Evolutionary conservation across 495 filamentous ascomycete genomes (phyloP).

Genomic region (Penicillium psychrofluorescens): DNA sequence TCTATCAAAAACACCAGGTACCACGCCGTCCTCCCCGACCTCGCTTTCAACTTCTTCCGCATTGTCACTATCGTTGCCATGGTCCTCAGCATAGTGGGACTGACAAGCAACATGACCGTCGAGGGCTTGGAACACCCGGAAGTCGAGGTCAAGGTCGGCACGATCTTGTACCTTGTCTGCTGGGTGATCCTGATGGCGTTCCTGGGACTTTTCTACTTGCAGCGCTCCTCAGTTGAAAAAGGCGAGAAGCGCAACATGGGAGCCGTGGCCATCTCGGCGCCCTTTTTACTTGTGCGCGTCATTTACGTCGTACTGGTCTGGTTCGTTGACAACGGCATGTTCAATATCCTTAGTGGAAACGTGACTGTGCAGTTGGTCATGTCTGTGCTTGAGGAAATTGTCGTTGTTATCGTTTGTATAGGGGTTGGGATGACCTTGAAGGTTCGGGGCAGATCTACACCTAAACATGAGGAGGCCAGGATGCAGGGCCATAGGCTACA

Average conservation of each 20-base stretch:
- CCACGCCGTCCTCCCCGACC: constrained; percentile 8
- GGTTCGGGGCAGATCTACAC: background rate
- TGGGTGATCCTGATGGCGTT: constrained; percentile 16
- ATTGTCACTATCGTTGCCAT: constrained; percentile 13
- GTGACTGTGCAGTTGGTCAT: constrained; percentile 29
- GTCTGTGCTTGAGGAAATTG: constrained; percentile 31
- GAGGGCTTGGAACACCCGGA: constrained; percentile 10
- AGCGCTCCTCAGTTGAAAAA: constrained; percentile 7
- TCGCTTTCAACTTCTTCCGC: constrained; percentile 13
- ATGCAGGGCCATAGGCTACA: no score
- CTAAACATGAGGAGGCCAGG: background rate
- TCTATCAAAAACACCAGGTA: constrained; percentile 13
- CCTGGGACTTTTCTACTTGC: constrained; percentile 9
- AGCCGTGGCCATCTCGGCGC: constrained; percentile 25
- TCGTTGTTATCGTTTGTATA: constrained; percentile 22
- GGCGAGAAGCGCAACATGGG: constrained; percentile 29
- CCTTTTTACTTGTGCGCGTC: constrained; percentile 34
- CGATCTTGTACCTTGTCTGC: constrained; percentile 20
- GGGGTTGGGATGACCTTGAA: constrained; percentile 27
- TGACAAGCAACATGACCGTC: constrained; percentile 12
- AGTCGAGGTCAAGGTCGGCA: constrained; percentile 15
- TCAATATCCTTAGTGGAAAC: constrained; percentile 27
- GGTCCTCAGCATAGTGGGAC: constrained; percentile 16
- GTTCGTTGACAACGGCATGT: constrained; percentile 23
- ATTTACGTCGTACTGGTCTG: constrained; percentile 27